Evolutionary conservation across 2,329 filamentous ascomycete species (phyloP), one percentile per base, ranked within the genome.

Genomic region (Corinectria fuckeliana): DNA sequence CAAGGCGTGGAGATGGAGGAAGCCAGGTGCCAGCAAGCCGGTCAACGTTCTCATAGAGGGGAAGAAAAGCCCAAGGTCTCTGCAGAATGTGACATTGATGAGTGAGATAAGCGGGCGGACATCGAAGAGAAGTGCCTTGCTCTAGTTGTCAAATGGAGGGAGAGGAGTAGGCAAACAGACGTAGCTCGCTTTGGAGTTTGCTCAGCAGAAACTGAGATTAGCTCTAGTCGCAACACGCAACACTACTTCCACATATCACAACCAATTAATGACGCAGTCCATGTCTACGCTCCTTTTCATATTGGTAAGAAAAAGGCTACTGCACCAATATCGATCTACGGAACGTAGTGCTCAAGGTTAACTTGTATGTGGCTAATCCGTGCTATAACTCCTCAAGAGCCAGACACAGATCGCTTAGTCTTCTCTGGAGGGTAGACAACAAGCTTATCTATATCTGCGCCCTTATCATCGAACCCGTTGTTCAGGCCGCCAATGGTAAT

Each of bases 371-470:
- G 13, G 11, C 28, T 13, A 32, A 3, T 32, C 10, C 6, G 13
- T 25, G 25, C 6, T 16, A n/a, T 49, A 11, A 8, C 6, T 30
- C 10, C 39, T 25, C 23, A 16, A 13, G 7, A 1, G 1, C 7
- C 30, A 23, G 5, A 51, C 6, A 36, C 13, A 3, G 56, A 48
- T 0, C 60, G 6, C 44, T 66, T 68, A 0, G 25, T 56, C 16
- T 65, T 65, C 61, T 88, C 85, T 0, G 83, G 75, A 1, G 85
- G 85, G 69, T 87, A 88, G 0, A 88, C 85, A 1, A 88, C 78
- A 64, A 88, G 82, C 13, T 79, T 77, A 63, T 88, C 85, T 20
- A 88, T 67, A 66, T 88, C 85, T 1, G 83, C 85, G 0, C 85
- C 84, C 69, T 84, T 86, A 16, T 79, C 77, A 55, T 85, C 82